A percentile compares a stretch with the other conserved stretches of the same genome.
Conservation (phyloP, 306 rosid species). For the apple (Malus domestica) region ASM211411v1 NC_041793.1:5493001-5493500, state of each 20-base stretch:
- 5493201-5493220: conserved; percentile 27
- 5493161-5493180: background rate
- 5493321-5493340: conserved; percentile 2
- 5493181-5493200: conserved; percentile 8
- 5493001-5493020: background rate
- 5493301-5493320: conserved; percentile 58
- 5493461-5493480: background rate
- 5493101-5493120: background rate
- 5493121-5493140: background rate
- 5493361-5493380: background rate
- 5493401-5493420: background rate
- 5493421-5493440: conserved; percentile 1
- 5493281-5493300: conserved; percentile 77
- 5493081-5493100: background rate
- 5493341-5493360: background rate
- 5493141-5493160: background rate
- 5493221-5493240: conserved; percentile 64
- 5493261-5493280: conserved; percentile 76
- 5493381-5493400: background rate
- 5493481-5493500: background rate
- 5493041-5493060: background rate
- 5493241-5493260: conserved; percentile 80
- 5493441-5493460: background rate
- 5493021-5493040: background rate
- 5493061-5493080: background rate